Evolutionary conservation across 2,329 filamentous ascomycete genomes (phyloP).

Genomic region (Chaetomium sp.): DNA sequence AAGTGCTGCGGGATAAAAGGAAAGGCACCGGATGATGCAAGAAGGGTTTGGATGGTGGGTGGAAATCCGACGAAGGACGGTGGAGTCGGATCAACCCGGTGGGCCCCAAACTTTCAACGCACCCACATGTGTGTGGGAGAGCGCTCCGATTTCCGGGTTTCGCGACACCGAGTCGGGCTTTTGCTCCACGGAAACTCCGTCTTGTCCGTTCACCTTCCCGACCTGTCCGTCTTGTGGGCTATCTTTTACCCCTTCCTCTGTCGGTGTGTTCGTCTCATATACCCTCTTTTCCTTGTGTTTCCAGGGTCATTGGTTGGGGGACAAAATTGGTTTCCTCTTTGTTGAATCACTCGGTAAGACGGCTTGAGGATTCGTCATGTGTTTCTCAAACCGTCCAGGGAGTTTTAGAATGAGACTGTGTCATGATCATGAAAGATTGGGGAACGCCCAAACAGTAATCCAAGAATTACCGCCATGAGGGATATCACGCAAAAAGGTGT

Average conservation of each 20-base stretch:
- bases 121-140: not conserved
- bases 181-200: not conserved
- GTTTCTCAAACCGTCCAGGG: not conserved
- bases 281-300: too few species aligned
- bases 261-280: not conserved
- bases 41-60: too few species aligned
- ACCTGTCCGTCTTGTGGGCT: not conserved
- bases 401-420: not conserved
- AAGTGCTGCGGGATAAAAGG: too few species aligned
- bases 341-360: too few species aligned
- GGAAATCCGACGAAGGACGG: conserved; percentile 2
- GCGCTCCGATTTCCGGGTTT: not conserved
- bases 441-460: not conserved
- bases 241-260: not conserved
- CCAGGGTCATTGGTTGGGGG: too few species aligned
- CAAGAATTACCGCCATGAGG: not conserved
- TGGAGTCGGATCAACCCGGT: conserved; percentile 5
- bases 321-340: not conserved
- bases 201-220: not conserved
- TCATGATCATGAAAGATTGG: not conserved
- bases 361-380: not conserved
- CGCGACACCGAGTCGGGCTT: not conserved
- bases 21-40: too few species aligned
- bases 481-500: not conserved
- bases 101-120: not conserved